Percentiles rank a stretch among this genome's conserved stretches.
Evolutionary conservation across 2,329 filamentous ascomycete genomes (phyloP).

Genomic region (Daldinia sp.): DNA sequence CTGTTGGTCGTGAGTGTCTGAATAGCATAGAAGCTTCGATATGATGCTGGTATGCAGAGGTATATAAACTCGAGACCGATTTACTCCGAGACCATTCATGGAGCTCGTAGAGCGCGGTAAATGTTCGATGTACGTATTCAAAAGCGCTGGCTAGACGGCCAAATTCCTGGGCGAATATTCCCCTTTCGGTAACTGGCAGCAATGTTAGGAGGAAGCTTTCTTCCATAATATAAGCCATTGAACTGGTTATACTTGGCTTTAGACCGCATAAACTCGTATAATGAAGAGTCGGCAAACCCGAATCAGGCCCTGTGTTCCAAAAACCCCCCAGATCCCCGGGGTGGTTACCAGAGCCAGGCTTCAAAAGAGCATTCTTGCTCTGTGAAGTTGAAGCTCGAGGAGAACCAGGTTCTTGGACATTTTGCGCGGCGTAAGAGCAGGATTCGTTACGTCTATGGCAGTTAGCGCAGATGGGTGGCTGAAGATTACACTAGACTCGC

Average conservation of each 20-base stretch:
- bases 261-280: background rate
- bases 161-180: constrained; percentile 8
- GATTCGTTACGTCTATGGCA: constrained; percentile 36
- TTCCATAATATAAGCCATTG: constrained; percentile 19
- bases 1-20: constrained; percentile 62
- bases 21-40: constrained; percentile 58
- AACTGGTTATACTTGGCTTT: background rate
- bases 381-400: background rate
- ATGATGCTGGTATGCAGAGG: constrained; percentile 34
- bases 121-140: constrained; percentile 32
- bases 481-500: constrained; percentile 33
- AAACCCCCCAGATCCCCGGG: background rate
- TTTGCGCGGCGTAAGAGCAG: constrained; percentile 30
- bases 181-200: constrained; percentile 11
- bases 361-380: background rate
- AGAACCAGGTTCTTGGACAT: background rate
- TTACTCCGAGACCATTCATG: constrained; percentile 22
- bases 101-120: constrained; percentile 33
- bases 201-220: constrained; percentile 27
- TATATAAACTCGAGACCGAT: constrained; percentile 17
- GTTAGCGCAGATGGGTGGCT: constrained; percentile 36
- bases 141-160: constrained; percentile 18
- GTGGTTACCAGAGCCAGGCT: no score
- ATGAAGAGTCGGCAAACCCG: background rate
- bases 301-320: no score